phyloP scores from a whole-genome alignment of 345 rosid species.

The Citrus maxima region DNA sequence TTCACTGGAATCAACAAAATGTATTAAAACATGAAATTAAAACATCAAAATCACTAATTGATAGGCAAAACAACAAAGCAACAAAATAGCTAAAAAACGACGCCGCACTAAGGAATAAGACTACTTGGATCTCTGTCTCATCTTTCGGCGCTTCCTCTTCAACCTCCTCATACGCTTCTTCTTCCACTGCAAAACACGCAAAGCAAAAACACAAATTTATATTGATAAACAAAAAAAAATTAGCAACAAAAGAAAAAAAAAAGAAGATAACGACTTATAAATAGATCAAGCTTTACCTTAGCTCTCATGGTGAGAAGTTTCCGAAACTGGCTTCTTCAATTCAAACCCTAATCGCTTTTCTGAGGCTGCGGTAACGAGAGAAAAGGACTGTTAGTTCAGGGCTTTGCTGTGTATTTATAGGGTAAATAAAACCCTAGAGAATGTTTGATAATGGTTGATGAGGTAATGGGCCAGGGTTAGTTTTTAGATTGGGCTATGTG shows the following conservation, averaged over 20 bases:
- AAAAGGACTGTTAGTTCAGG: rapidly evolving
- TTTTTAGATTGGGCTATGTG: not conserved
- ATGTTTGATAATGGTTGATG: not conserved
- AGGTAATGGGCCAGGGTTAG: not conserved
- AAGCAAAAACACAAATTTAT: not conserved
- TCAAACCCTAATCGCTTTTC: constrained; percentile 17
- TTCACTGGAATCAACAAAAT: constrained; percentile 4
- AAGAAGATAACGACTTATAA: not conserved
- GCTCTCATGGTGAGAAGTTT: constrained; percentile 64
- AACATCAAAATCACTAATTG: not conserved
- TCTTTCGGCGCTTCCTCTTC: constrained; percentile 99
- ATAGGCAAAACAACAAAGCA: constrained; percentile 4
- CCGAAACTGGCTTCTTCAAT: not conserved
- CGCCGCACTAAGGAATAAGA: not conserved
- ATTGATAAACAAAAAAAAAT: not conserved
- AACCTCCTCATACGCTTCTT: constrained; percentile 99
- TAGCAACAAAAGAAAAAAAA: not conserved
- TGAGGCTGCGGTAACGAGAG: constrained; percentile 11
- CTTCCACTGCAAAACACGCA: constrained; percentile 67
- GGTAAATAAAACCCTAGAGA: constrained; percentile 23
- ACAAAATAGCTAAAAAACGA: not conserved
- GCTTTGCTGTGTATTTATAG: not conserved
- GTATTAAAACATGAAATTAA: not conserved
- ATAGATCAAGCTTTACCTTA: constrained; percentile 41
- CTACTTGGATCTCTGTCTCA: constrained; percentile 99